phyloP scores from a whole-genome alignment of 805 yeast species.

The Starmerella stigmatis region DNA sequence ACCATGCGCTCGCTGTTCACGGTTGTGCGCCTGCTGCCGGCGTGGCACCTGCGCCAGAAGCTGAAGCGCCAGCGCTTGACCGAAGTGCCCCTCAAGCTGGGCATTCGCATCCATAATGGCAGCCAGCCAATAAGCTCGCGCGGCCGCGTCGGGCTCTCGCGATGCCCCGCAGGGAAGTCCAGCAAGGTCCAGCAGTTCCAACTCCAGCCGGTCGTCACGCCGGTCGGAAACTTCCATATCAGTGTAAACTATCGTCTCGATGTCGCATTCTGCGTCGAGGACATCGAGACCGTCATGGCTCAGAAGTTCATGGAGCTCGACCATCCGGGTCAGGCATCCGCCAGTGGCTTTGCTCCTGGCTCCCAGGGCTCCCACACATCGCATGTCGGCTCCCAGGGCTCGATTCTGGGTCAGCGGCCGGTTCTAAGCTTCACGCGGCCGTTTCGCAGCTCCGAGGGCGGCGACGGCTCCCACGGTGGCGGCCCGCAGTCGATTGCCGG shows the following conservation, averaged over 20 bases:
- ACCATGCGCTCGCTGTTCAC: conserved; percentile 67
- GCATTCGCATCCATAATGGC: conserved; percentile 60
- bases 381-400: conserved; percentile 9
- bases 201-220: conserved; percentile 63
- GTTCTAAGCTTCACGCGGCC: conserved; percentile 23
- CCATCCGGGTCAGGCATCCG: conserved; percentile 18
- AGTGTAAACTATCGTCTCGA: conserved; percentile 73
- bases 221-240: conserved; percentile 59
- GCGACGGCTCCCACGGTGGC: conserved; percentile 7
- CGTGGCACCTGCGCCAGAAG: conserved; percentile 46
- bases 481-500: conserved; percentile 14
- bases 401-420: conserved; percentile 16
- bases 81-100: conserved; percentile 38
- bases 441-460: conserved; percentile 15
- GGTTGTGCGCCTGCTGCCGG: conserved; percentile 57
- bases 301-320: conserved; percentile 47
- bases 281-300: conserved; percentile 53
- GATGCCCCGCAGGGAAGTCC: conserved; percentile 42
- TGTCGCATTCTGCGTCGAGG: conserved; percentile 54
- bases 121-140: conserved; percentile 64
- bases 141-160: conserved; percentile 77
- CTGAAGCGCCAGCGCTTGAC: conserved; percentile 35
- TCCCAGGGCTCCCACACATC: conserved; percentile 4
- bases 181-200: conserved; percentile 52
- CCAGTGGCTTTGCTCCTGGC: background rate